These are phyloP conservation scores for Exophiala spinifera DNA, from an alignment of 2,329 filamentous ascomycete species.

Conservation along the genomic window DNA sequence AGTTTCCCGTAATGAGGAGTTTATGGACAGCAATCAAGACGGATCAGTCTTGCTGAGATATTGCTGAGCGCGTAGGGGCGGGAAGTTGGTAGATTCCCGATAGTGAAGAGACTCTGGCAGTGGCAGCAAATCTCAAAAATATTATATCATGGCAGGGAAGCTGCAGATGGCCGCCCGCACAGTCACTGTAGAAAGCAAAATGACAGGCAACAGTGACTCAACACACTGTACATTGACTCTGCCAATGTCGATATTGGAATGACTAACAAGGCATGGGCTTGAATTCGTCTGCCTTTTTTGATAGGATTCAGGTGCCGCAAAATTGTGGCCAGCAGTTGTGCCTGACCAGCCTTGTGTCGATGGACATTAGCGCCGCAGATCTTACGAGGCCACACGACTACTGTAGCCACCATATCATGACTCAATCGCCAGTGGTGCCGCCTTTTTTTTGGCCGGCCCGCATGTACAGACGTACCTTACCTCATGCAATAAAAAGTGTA, in stretches of 20 bases:
- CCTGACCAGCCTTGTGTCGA: neutral
- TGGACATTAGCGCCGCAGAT: neutral
- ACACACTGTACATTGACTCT: neutral
- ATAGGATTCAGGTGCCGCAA: neutral
- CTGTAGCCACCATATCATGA: too few relatives aligned
- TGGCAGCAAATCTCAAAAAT: neutral
- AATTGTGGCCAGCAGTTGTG: neutral
- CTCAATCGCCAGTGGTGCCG: neutral
- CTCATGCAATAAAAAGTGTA: too few relatives aligned
- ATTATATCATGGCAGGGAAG: constrained; percentile 1
- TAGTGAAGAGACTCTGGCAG: neutral
- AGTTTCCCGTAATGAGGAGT: neutral
- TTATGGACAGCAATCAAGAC: too few relatives aligned
- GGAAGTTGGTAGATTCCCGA: neutral
- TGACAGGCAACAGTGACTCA: neutral
- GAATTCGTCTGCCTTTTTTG: neutral
- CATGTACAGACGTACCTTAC: neutral
- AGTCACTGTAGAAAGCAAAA: neutral
- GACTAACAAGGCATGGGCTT: neutral
- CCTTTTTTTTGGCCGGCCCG: too few relatives aligned
- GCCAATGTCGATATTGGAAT: neutral
- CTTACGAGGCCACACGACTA: neutral
- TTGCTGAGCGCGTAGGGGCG: neutral
- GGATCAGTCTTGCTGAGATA: neutral
- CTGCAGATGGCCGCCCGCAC: neutral